Base-by-base conservation (phyloP, 2,329 filamentous ascomycete genomes). In the Cladosporium phlei region DNA sequence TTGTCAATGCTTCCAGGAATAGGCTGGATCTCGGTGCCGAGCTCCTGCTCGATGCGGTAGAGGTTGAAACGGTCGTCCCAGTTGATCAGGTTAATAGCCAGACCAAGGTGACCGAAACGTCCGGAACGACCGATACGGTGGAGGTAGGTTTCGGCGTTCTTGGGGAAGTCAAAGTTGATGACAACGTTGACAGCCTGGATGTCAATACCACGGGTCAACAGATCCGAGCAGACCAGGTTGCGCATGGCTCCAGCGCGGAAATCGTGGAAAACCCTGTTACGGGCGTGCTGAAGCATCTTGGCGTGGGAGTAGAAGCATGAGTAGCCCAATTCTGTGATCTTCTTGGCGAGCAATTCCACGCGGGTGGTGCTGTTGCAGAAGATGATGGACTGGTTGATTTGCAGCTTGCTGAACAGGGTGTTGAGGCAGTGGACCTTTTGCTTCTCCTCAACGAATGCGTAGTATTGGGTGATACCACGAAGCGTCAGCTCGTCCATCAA, bases 381-480 rank as follows among this genome's bases (percentile, higher is more conserved):
- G 66, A 98, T 98, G 73, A 98, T 98, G 53, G 94, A 98, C 74
- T 98, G 93, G 72, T 98, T 98, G 73, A 98, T 98, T 70, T 98
- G 91, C 12, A 98, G 82, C 71, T 96, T 95, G 59, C 90, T 96
- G 76, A 98, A 98, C 54, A 98, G 83, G 0, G 93, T 98, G 74
- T 98, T 98, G 55, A 98, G 74, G 68, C 93, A 98, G 72, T 98
- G 94, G 16, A 98, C 93, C 73, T 98, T 98, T 66, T 96, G 88
- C 73, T 96, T 96, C 72, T 98, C 93, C 69, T 98, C 93, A 43
- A 98, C 94, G 58, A 97, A 98, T 32, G 93, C 93, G 64, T 98
- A 98, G 73, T 97, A 98, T 66, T 98, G 93, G 0, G 93, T 98
- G 63, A 98, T 97, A 75, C 93, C 93, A 49, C 93, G 86, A 24